phyloP scores from a whole-genome alignment of 805 yeast genomes.

The Sugiyamaella lignohabitans region DNA sequence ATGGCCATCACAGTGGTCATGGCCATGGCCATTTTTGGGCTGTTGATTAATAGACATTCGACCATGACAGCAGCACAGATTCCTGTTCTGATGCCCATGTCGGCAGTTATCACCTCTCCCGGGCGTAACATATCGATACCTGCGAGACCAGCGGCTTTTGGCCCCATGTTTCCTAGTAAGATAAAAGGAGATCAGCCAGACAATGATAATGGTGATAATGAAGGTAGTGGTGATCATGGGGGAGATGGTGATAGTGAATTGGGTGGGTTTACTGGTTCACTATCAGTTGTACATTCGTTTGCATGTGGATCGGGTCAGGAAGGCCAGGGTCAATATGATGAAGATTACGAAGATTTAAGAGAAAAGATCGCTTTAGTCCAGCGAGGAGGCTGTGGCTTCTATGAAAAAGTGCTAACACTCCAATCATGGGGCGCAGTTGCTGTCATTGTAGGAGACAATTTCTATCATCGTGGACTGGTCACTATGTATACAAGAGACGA shows the following conservation, averaged over 20 bases:
- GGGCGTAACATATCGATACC: constrained; percentile 27
- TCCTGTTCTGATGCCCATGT: constrained; percentile 20
- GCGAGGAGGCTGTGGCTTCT: constrained; percentile 53
- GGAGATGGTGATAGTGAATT: constrained; percentile 6
- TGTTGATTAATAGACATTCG: constrained; percentile 1
- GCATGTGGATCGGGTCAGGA: constrained; percentile 19
- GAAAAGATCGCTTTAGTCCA: constrained; percentile 33
- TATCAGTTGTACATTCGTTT: constrained; percentile 20
- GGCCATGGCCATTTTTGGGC: constrained; percentile 2
- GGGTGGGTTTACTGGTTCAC: constrained; percentile 20
- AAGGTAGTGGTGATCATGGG: constrained; percentile 2
- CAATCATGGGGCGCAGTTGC: constrained; percentile 43
- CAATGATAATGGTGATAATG: constrained; percentile 1
- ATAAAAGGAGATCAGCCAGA: constrained; percentile 5
- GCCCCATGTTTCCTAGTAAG: constrained; percentile 23
- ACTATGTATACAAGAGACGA: constrained; percentile 49
- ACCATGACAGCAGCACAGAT: constrained; percentile 10
- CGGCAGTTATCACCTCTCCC: constrained; percentile 26
- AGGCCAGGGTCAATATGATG: constrained; percentile 1
- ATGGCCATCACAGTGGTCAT: constrained; percentile 2
- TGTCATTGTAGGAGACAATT: constrained; percentile 52
- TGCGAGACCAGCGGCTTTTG: constrained; percentile 37
- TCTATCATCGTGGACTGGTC: constrained; percentile 40
- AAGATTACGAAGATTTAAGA: constrained; percentile 22
- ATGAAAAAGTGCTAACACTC: constrained; percentile 43